Base-by-base conservation (phyloP, 1,139 yeast genomes). In the Suhomyces terraborum region DNA sequence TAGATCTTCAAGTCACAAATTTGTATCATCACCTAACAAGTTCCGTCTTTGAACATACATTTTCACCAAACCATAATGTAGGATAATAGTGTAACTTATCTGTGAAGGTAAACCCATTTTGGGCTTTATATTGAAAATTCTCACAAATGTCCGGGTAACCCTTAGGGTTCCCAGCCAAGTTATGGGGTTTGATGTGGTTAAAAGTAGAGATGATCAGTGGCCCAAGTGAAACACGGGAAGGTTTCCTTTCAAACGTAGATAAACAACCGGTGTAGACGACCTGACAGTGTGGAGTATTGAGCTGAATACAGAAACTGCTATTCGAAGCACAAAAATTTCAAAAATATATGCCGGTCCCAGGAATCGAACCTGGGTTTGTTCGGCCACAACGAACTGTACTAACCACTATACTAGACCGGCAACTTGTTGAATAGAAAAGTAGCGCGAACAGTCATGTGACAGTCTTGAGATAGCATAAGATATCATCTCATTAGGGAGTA, bases 1-100 rank as follows among this genome's bases (percentile, higher is more conserved):
- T 55, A 50, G 58, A 67, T 64, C 82, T 77, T 79, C 79, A 69
- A 77, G 84, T 76, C 69, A 73, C 78, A 57, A 48, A 50, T 18
- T 51, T 37, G 59, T 67, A 64, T 77, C 81, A 77, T 75, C 79
- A 69, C 55, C 35, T 52, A 57, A 36, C 36, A 35, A 36, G 36
- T 19, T 19, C 16, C 22, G 16, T n/a, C 7, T 6, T n/a, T 19
- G 35, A 32, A 45, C 42, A 41, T 44, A 36, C 45, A 33, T 36
- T 34, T n/a, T 21, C 24, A 3, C 13, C 21, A 28, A 14, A 28
- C 18, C 32, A 28, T 28, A 12, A 21, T 28, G 23, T 18, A n/a
- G 18, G 13, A 23, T 9, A n/a, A 9, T 28, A 19, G 16, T 9
- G 21, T 8, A 16, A 16, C 20, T 16, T 4, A 8, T 14, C 19